Evolutionary conservation across 176 grass and related monocot species (phyloP).

Genomic region (Carex parvula): DNA sequence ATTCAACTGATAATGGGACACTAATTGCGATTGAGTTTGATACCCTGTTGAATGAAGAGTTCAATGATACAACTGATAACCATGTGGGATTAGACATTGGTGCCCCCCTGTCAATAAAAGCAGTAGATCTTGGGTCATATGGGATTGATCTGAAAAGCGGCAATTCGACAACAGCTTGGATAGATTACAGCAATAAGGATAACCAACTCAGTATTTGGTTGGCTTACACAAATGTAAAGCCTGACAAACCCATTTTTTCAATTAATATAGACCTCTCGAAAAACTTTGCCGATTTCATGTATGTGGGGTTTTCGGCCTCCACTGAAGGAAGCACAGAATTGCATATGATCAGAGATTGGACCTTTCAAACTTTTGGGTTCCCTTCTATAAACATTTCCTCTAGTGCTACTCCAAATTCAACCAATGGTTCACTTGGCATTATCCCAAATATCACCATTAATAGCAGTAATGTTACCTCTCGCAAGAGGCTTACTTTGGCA

Average conservation of each 20-base stretch:
- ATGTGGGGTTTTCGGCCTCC: slow-evolving; percentile 81
- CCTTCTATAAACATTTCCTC: slow-evolving; percentile 26
- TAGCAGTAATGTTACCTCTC: background rate
- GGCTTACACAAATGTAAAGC: slow-evolving; percentile 35
- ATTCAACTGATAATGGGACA: slow-evolving; percentile 4
- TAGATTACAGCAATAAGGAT: slow-evolving; percentile 46
- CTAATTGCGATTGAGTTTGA: slow-evolving; percentile 72
- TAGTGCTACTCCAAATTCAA: slow-evolving; percentile 19
- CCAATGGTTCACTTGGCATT: background rate
- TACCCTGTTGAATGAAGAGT: slow-evolving; percentile 49
- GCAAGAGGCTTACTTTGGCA: slow-evolving; percentile 42
- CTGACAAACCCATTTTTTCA: slow-evolving; percentile 39
- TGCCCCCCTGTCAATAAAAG: slow-evolving; percentile 31
- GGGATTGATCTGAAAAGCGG: slow-evolving; percentile 60
- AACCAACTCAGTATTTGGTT: slow-evolving; percentile 53
- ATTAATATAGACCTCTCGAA: slow-evolving; percentile 40
- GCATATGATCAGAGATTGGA: slow-evolving; percentile 70
- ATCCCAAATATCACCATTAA: slow-evolving; percentile 1
- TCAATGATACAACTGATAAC: slow-evolving; percentile 56
- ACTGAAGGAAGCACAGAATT: slow-evolving; percentile 75
- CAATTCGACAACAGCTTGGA: slow-evolving; percentile 64
- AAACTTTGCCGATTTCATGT: slow-evolving; percentile 52
- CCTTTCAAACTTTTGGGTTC: slow-evolving; percentile 50
- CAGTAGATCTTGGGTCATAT: slow-evolving; percentile 35
- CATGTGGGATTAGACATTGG: slow-evolving; percentile 73